Base-by-base conservation (phyloP, 768 basidiomycete species). In the Agrocybe chaxingu region DNA sequence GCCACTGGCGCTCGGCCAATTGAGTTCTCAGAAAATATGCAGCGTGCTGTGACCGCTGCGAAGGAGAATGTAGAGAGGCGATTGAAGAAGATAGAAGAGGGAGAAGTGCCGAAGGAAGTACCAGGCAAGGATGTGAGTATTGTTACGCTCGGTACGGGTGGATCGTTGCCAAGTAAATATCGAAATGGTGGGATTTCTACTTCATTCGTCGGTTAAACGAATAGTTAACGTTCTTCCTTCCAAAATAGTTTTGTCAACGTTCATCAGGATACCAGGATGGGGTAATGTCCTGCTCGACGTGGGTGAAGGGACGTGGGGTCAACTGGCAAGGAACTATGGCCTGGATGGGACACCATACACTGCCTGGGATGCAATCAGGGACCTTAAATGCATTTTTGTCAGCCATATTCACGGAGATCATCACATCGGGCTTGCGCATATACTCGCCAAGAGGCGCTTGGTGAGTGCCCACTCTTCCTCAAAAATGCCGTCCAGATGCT, bases 341-440 rank as follows among this genome's bases (percentile, higher is more conserved):
- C 61, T 71, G 12, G 73, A 77, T 3, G 53, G 59, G 1, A 59
- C 60, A 3, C 51, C 66, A 0, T 55, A 61, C 8, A 74, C 73
- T 48, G 81, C 80, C 2, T 80, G 80, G 75, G 62, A 81, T 9
- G 73, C 85, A 10, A 70, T 94, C 45, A 71, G 83, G n/a, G 72
- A 87, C 44, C 65, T 94, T 9, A 86, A 80, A 59, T 84, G 89
- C 62, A 77, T 98, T 34, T 97, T 85, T 65, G 74, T 96, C 52
- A 92, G 89, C 53, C 96, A 98, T 63, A 79, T 88, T 57, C 96
- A 97, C 61, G 95, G 79, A 0, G 96, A 98, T 62, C 96, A 98
- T 65, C 95, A 97, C 62, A 78, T 87, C 36, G 95, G 96, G 7
- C 65, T 95, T 32, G 76, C 84, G 0, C 81, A 83, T 51, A 70